Base-by-base conservation (phyloP, 73 alveolate species). In the Paramecium bursaria region DNA sequence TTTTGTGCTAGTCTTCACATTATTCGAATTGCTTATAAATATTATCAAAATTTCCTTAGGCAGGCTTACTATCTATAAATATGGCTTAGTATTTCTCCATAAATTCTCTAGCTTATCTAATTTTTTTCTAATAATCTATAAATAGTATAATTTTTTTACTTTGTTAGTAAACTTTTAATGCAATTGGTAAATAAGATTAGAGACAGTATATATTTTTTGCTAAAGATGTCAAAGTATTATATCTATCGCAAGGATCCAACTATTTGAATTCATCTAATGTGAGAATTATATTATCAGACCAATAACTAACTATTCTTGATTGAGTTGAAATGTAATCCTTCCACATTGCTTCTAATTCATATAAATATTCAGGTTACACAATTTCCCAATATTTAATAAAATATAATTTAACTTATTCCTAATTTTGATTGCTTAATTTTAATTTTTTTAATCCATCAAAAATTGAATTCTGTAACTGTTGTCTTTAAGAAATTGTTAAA, bases 241-340 rank as follows among this genome's bases (percentile, higher is more conserved):
- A 67, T 67, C 44, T 67, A 67, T 67, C 82, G 4, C 3, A 33
- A 0, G 14, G 22, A 21, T 39, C 27, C n/a, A 67, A 15, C 17
- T 44, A 25, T 42, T 67, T 1, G 35, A 67, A 67, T 67, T 67
- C 54, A 6, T 67, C 48, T 0, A 57, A 25, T 15, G 27, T 15
- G 46, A 67, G 35, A 9, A 67, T 42, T 42, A 25, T 21, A 67
- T 67, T 67, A 14, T 67, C 33, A 14, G 82, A 67, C 82, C 82
- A 67, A 39, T 39, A 67, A 67, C 46, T 17, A 7, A 35, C 27
- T 19, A 67, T 47, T 42, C 33, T 67, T 2, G 4, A 3, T 67
- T 67, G 10, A 14, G 30, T 47, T 3, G 19, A 42, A 10, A 27
- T 4, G 44, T 67, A 67, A 42, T 67, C 21, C 44, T n/a, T 7